phyloP scores from a whole-genome alignment of 2,329 filamentous ascomycete genomes.

The Hypocreales sp. region DNA sequence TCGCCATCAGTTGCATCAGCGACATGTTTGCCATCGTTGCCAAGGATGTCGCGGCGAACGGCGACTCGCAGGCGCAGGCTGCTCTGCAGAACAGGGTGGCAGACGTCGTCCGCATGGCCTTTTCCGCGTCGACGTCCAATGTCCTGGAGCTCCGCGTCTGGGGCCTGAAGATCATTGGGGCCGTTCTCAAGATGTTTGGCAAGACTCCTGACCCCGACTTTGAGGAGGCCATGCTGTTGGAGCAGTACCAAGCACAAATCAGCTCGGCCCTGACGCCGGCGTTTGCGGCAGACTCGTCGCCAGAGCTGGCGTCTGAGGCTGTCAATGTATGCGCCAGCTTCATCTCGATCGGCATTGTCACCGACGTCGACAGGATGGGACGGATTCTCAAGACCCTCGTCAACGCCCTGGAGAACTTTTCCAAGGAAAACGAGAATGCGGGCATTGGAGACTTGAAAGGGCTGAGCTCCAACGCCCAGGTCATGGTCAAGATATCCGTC shows the following conservation, averaged over 20 bases:
- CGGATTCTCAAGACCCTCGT: conserved; percentile 90
- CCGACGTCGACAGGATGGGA: conserved; percentile 96
- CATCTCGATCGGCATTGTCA: conserved; percentile 92
- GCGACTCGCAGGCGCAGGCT: conserved; percentile 61
- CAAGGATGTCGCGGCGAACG: conserved; percentile 64
- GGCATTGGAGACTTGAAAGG: conserved; percentile 87
- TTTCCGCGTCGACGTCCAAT: conserved; percentile 88
- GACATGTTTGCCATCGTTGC: conserved; percentile 68
- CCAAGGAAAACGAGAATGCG: conserved; percentile 62
- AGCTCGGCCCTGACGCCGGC: conserved; percentile 91
- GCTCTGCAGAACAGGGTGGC: conserved; percentile 73
- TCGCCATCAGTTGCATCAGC: conserved; percentile 77
- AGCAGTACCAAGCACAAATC: conserved; percentile 98
- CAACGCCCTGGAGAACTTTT: conserved; percentile 82
- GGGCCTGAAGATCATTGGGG: conserved; percentile 86
- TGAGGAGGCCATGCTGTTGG: conserved; percentile 85
- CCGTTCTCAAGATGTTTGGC: conserved; percentile 89
- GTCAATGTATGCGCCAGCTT: conserved; percentile 98
- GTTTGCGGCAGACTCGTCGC: conserved; percentile 89
- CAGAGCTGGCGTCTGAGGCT: conserved; percentile 87
- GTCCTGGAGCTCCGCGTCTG: conserved; percentile 82
- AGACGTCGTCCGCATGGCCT: conserved; percentile 91
- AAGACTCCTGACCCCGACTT: conserved; percentile 94
- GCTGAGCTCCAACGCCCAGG: conserved; percentile 86
- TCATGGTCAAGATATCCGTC: conserved; percentile 97